phyloP scores from a whole-genome alignment of 495 filamentous ascomycete genomes.

The Arthonia radiata region DNA sequence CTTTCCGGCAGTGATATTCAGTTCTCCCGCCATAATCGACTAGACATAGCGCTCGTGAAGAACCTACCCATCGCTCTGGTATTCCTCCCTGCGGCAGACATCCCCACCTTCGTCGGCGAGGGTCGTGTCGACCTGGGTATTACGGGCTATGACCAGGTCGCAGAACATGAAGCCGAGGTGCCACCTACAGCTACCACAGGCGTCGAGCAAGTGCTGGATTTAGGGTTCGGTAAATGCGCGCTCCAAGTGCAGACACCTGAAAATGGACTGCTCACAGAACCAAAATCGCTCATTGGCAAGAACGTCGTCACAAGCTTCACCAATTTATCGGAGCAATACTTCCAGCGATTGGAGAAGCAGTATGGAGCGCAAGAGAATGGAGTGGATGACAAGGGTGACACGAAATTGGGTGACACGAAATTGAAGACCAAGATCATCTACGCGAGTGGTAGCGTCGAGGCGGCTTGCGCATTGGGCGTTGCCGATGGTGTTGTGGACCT shows the following conservation, averaged over 20 bases:
- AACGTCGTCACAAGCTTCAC: constrained; percentile 93
- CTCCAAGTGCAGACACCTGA: constrained; percentile 89
- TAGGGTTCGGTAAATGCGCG: constrained; percentile 75
- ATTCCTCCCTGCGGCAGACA: constrained; percentile 92
- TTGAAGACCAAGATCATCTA: constrained; percentile 69
- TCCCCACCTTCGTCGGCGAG: constrained; percentile 89
- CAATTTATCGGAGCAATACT: constrained; percentile 55
- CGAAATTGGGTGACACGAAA: constrained; percentile 19
- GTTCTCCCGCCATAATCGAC: constrained; percentile 74
- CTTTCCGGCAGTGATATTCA: constrained; percentile 85
- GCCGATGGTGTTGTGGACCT: constrained; percentile 95
- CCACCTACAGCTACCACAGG: constrained; percentile 35
- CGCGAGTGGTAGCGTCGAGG: constrained; percentile 86
- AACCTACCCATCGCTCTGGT: constrained; percentile 87
- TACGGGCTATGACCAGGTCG: constrained; percentile 77
- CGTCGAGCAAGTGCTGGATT: constrained; percentile 62
- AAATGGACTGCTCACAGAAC: constrained; percentile 42
- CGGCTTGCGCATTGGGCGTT: constrained; percentile 82
- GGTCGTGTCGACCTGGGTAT: constrained; percentile 86
- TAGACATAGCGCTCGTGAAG: constrained; percentile 90
- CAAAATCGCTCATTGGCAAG: constrained; percentile 67
- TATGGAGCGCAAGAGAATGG: constrained; percentile 2
- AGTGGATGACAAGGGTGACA: constrained; percentile 6
- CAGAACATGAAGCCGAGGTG: constrained; percentile 59
- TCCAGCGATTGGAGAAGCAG: constrained; percentile 41